Base-by-base conservation (phyloP, 257 asterid species). In the Solanum gracilifrons region DNA sequence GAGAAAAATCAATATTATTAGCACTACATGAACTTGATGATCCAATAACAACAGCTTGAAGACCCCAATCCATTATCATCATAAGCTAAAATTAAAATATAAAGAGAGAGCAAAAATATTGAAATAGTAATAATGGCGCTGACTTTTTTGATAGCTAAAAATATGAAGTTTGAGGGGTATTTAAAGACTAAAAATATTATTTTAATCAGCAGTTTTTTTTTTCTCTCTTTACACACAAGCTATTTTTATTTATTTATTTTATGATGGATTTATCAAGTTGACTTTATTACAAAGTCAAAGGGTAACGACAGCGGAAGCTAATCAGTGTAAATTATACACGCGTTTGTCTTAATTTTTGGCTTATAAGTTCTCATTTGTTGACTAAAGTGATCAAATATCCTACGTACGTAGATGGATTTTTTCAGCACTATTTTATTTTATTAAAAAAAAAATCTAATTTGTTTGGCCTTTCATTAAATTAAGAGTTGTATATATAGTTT, bases 11-110 rank as follows among this genome's bases (percentile, higher is more conserved):
- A 83, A 41, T 88, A 79, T 64, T 64, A 64, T 89, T 68, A 86
- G 89, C 94, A 25, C 91, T 91, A 80, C 92, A 79, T 29, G 79
- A 72, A 31, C 11, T 48, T 82, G 85, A 92, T 23, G 95, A 88
- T 66, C 92, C 95, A 86, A 90, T 84, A 7, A 92, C 95, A 69
- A 94, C 93, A 21, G 94, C 95, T 87, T 94, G 94, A 87, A 93
- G 90, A 60, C 93, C 92, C 97, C 97, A 94, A 33, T 93, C 94
- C 86, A 74, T 74, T 21, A 74, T 36, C 82, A 74, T 74, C 82
- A 73, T 73, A 73, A 73, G 21, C 13, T 18, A 71, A 71, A 71
- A 68, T 7, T 0, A 72, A 6, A 7, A 4, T 1, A 6, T 6
- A 32, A 71, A 73, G 1, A 74, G 16, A 73, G 82, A 35, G 32